These are phyloP conservation scores for Nowakowskiella sp. DNA, from an alignment of 192 early-diverging fungal genomes.

Conservation along the genomic window DNA sequence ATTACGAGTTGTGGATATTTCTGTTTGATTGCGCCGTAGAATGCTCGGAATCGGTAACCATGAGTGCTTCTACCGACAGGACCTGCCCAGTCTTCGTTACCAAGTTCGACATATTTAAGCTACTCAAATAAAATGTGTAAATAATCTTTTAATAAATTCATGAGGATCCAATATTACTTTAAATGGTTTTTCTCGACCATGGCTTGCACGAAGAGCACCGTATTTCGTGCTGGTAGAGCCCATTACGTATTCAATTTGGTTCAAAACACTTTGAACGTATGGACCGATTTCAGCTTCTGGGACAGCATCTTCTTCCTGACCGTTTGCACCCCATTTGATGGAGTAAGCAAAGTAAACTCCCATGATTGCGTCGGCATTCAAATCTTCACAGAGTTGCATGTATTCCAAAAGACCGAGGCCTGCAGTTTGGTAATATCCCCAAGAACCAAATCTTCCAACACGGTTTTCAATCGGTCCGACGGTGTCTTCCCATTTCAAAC, in stretches of 20 bases:
- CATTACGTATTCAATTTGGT: conserved; percentile 19
- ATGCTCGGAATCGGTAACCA: conserved; percentile 20
- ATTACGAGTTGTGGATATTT: conserved; percentile 11
- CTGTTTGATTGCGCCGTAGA: conserved; percentile 15
- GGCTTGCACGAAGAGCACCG: conserved; percentile 8
- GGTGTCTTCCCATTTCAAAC: conserved; percentile 22
- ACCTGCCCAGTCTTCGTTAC: conserved; percentile 13
- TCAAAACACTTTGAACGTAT: conserved; percentile 12
- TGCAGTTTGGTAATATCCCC: conserved; percentile 15
- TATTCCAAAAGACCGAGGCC: conserved; percentile 17
- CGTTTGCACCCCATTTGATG: too few relatives aligned
- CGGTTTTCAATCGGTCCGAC: conserved; percentile 18
- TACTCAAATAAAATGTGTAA: too few relatives aligned
- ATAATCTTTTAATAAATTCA: too few relatives aligned
- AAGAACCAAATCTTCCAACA: conserved; percentile 14
- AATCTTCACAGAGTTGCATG: conserved; percentile 14
- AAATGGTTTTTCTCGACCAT: conserved; percentile 20
- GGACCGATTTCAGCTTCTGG: conserved; percentile 9
- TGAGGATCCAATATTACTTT: too few relatives aligned
- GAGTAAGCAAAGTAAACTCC: conserved; percentile 15
- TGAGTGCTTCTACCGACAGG: conserved; percentile 11
- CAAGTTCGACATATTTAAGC: conserved; percentile 18
- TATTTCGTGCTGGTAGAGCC: conserved; percentile 12
- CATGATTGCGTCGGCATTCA: conserved; percentile 11
- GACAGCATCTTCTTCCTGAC: conserved; percentile 6